These are phyloP conservation scores for Chamaenerion angustifolium DNA, from an alignment of 345 rosid species.

Conservation along the genomic window DNA sequence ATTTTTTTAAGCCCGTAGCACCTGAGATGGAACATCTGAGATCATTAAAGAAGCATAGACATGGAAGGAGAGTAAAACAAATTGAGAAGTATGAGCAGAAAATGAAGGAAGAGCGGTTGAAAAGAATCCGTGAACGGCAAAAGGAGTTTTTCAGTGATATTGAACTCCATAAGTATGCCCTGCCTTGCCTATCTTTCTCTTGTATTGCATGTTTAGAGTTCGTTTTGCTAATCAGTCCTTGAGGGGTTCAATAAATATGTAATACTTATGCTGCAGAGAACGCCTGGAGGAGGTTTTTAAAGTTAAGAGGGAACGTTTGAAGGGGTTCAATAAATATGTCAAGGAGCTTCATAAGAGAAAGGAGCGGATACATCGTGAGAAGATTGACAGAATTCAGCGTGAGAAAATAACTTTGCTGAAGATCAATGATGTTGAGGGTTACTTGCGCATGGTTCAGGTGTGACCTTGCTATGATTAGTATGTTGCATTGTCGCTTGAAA, in stretches of 20 bases:
- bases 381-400: slow-evolving; percentile 86
- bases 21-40: slow-evolving; percentile 60
- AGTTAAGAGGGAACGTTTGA: slow-evolving; percentile 79
- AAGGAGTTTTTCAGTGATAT: slow-evolving; percentile 89
- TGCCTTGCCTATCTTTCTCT: background rate
- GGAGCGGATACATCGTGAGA: slow-evolving; percentile 84
- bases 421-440: slow-evolving; percentile 95
- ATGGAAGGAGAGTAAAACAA: slow-evolving; percentile 81
- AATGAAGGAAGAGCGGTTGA: slow-evolving; percentile 91
- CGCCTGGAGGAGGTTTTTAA: slow-evolving; percentile 72
- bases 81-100: slow-evolving; percentile 74
- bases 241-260: no score
- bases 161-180: slow-evolving; percentile 71
- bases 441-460: slow-evolving; percentile 94
- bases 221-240: background rate
- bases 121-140: slow-evolving; percentile 92
- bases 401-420: slow-evolving; percentile 86
- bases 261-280: slow-evolving; percentile 39
- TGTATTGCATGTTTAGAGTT: background rate
- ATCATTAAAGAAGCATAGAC: slow-evolving; percentile 70
- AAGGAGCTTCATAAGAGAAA: slow-evolving; percentile 88
- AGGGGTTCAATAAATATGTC: slow-evolving; percentile 71
- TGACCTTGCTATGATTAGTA: slow-evolving; percentile 13
- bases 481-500: slow-evolving; percentile 3
- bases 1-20: slow-evolving; percentile 65